phyloP scores from a whole-genome alignment of 2,329 filamentous ascomycete species.

The Epichloe elymi region DNA sequence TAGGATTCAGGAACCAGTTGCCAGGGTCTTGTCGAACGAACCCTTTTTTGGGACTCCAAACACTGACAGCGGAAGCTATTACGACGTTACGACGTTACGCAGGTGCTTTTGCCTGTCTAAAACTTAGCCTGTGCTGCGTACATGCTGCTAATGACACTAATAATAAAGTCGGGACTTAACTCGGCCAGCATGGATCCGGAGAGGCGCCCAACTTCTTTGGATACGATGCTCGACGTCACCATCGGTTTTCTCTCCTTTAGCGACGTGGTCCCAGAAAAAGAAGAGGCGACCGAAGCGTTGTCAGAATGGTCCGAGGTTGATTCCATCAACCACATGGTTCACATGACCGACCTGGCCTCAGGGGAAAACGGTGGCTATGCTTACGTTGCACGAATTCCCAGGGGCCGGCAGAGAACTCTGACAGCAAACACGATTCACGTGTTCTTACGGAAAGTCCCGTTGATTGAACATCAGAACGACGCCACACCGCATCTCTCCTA shows the following conservation, averaged over 20 bases:
- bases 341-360: neutral
- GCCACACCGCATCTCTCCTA: neutral
- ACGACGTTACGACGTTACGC: slow-evolving; percentile 2
- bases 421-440: neutral
- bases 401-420: neutral
- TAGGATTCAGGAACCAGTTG: neutral
- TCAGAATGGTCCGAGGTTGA: neutral
- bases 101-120: neutral
- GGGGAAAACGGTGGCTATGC: neutral
- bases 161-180: neutral
- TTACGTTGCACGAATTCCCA: neutral
- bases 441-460: neutral
- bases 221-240: neutral
- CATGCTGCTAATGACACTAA: neutral
- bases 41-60: neutral
- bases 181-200: neutral
- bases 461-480: neutral
- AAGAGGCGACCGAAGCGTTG: neutral
- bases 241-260: neutral
- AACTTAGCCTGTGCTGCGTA: neutral
- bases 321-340: neutral
- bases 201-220: neutral
- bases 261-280: neutral
- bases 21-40: neutral
- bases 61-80: slow-evolving; percentile 4